Evolutionary conservation across 2,329 filamentous ascomycete genomes (phyloP), one percentile per base, ranked within the genome.

Genomic region (Plectosphaerella cucumerina): DNA sequence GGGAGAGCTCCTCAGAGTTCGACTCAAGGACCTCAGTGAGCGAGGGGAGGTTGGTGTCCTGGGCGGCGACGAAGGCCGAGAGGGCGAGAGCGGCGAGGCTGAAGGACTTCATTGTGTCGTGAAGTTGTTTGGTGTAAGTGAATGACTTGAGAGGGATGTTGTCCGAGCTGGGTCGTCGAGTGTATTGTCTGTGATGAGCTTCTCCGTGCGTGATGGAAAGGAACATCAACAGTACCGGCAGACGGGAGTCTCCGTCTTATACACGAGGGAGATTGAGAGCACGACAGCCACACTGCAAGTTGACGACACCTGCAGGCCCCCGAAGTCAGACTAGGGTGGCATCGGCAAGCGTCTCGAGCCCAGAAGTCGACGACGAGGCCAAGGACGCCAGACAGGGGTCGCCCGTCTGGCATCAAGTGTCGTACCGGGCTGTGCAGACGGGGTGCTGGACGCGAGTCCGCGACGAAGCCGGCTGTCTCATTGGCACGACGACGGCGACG

Each of bases 1-100:
- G 34, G 6, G 62, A 65, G 39, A 65, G 54, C 17, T 56, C 62
- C 18, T 57, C 54, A 44, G 63, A 61, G 48, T 65, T 50, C n/a
- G 60, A 56, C 1, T 31, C 52, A 5, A 65, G 51, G 23, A 57
- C 61, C 21, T 58, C 58, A 9, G 59, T 56, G 6, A 65, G 56
- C 20, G 56, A 58, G 18, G 49, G 45, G 17, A 41, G 43, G 14
- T 23, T 33, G 39, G 18, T 49, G 17, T 42, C 22, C 49, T 56
- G 57, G 46, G 50, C 62, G n/a, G 59, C 33, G 23, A 50, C 53
- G 18, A 56, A 50, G 14, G 56, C 47, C 47, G 57, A 58, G 33
- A 64, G 18, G 14, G 49, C 48, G 44, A 55, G 18, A 5, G 52
- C 17, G 5, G 49, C 8, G 26, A 54, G 41, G 22, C 48, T 54